Percentiles rank a stretch among this genome's conserved stretches.
phyloP scores from a whole-genome alignment of 139 green algal species.

The Micromonas pusilla region DNA sequence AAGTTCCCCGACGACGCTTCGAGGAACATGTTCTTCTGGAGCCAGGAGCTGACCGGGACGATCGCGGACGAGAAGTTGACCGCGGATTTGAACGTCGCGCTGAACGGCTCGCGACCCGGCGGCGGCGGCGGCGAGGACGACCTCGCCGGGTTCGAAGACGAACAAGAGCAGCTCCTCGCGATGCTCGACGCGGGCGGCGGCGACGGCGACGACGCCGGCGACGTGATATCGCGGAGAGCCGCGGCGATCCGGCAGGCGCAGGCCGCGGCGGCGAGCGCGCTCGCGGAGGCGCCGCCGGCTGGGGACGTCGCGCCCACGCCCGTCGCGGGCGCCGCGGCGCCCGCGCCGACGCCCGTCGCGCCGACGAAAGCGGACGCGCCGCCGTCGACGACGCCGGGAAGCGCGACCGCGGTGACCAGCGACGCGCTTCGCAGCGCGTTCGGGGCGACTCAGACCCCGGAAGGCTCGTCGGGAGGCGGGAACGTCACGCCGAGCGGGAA shows the following conservation, averaged over 20 bases:
- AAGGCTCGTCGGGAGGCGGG: too few species aligned
- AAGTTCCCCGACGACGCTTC: constrained; percentile 4
- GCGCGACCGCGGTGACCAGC: too few species aligned
- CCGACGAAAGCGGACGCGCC: too few species aligned
- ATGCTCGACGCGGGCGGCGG: neutral
- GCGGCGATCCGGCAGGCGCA: neutral
- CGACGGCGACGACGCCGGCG: too few species aligned
- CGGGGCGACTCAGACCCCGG: too few species aligned
- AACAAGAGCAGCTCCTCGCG: neutral
- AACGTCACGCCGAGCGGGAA: too few species aligned
- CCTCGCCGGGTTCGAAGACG: neutral
- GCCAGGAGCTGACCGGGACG: neutral
- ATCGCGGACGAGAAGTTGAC: neutral
- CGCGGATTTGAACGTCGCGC: neutral
- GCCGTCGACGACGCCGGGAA: too few species aligned
- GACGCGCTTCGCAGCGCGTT: too few species aligned
- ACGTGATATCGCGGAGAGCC: neutral
- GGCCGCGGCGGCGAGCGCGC: neutral
- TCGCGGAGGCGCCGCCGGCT: neutral
- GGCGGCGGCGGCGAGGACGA: neutral
- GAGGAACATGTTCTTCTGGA: constrained; percentile 21
- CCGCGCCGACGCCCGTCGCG: neutral
- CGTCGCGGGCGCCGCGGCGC: neutral
- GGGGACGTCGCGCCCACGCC: neutral
- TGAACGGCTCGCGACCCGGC: neutral